These are phyloP conservation scores for Takashimella tepidaria DNA, from an alignment of 1,284 basidiomycete genomes.

Conservation along the genomic window DNA sequence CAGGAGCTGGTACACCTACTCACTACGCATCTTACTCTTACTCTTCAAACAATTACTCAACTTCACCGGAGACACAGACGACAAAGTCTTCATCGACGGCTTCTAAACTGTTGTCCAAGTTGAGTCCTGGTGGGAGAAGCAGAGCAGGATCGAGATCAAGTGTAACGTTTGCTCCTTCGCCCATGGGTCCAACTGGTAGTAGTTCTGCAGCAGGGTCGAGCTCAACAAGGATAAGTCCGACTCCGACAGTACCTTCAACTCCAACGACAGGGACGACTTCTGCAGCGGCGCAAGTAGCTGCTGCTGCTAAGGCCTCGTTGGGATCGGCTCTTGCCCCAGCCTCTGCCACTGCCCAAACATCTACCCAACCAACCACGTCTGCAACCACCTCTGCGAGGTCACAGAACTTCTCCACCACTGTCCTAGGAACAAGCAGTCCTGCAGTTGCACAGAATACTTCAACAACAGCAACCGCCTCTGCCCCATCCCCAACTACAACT, in stretches of 20 bases:
- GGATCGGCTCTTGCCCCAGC: neutral
- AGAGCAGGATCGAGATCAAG: slow-evolving; percentile 19
- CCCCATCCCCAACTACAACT: neutral
- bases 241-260: neutral
- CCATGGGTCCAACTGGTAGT: neutral
- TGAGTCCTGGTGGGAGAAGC: slow-evolving; percentile 16
- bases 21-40: neutral
- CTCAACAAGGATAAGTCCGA: neutral
- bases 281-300: too few relatives aligned
- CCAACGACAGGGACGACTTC: neutral
- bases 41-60: neutral
- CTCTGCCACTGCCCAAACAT: neutral
- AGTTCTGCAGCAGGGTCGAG: neutral
- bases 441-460: too few relatives aligned
- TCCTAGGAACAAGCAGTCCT: too few relatives aligned
- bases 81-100: slow-evolving; percentile 7
- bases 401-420: too few relatives aligned
- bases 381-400: too few relatives aligned
- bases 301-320: too few relatives aligned
- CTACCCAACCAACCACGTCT: too few relatives aligned
- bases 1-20: slow-evolving; percentile 2
- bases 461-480: neutral
- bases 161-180: slow-evolving; percentile 17
- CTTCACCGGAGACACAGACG: neutral
- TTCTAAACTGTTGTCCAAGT: slow-evolving; percentile 34